These are phyloP conservation scores for Vigna trinervia DNA, from an alignment of 306 rosid species.

Conservation along the genomic window DNA sequence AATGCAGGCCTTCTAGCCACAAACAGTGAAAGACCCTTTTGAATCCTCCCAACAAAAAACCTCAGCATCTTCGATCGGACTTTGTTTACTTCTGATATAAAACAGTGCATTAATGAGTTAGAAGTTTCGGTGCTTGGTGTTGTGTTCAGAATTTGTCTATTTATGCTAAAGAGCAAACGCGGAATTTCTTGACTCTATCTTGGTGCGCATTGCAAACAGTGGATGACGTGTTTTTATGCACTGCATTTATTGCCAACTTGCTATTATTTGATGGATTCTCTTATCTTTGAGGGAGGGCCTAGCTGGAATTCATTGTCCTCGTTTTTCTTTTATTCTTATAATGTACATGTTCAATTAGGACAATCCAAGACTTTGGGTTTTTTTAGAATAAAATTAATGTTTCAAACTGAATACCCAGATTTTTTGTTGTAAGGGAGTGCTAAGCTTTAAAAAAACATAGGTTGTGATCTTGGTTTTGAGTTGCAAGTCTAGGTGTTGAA, in stretches of 20 bases:
- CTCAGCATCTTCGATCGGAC: constrained; percentile 41
- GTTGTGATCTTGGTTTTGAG: neutral
- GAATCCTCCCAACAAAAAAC: constrained; percentile 47
- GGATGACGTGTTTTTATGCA: neutral
- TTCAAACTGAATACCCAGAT: neutral
- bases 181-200: constrained; percentile 8
- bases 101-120: neutral
- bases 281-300: constrained; percentile 6
- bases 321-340: neutral
- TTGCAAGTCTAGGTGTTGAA: neutral
- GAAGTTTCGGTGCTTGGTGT: neutral
- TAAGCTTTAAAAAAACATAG: neutral
- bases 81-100: neutral
- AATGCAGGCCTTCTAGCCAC: constrained; percentile 43
- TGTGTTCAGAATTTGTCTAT: neutral
- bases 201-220: neutral
- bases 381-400: neutral
- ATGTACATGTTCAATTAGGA: neutral
- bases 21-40: constrained; percentile 49
- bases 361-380: neutral
- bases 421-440: neutral
- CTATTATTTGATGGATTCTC: neutral
- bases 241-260: constrained; percentile 13
- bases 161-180: constrained; percentile 1
- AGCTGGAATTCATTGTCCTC: neutral